Percentiles rank a stretch among this genome's conserved stretches.
These are phyloP conservation scores for Cyberlindnera amylophila DNA, from an alignment of 805 yeast species.

Conservation along the genomic window DNA sequence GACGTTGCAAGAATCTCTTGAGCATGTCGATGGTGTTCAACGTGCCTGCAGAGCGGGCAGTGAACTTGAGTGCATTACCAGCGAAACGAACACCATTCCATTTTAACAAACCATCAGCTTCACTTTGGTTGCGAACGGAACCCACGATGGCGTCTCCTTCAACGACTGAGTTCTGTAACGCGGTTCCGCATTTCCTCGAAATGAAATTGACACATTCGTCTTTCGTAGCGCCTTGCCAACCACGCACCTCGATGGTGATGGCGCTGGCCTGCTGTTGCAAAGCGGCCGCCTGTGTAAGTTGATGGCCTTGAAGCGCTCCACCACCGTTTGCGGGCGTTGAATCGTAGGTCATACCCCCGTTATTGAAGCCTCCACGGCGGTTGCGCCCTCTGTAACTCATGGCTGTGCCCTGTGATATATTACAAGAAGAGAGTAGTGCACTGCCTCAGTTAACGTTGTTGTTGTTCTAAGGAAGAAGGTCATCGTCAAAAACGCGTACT, in stretches of 20 bases:
- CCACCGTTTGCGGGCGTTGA: not conserved
- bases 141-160: constrained; percentile 60
- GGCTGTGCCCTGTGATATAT: too few species aligned
- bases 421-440: too few species aligned
- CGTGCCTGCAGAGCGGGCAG: constrained; percentile 26
- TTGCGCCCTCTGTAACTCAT: constrained; percentile 15
- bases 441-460: too few species aligned
- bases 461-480: too few species aligned
- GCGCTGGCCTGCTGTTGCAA: constrained; percentile 25
- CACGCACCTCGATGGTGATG: constrained; percentile 57
- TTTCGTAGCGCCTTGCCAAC: constrained; percentile 79
- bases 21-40: constrained; percentile 58
- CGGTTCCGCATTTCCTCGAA: constrained; percentile 59
- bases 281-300: constrained; percentile 16
- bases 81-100: constrained; percentile 83
- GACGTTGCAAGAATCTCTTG: constrained; percentile 51
- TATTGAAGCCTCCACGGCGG: constrained; percentile 8
- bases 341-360: constrained; percentile 7
- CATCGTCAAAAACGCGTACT: too few species aligned
- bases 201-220: constrained; percentile 68
- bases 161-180: constrained; percentile 48
- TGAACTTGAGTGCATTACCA: constrained; percentile 58
- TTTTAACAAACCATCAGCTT: constrained; percentile 54
- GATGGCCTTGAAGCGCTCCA: constrained; percentile 13
- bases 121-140: constrained; percentile 47